Evolutionary conservation across 345 rosid genomes (phyloP).

Genomic region (Heritiera littoralis): DNA sequence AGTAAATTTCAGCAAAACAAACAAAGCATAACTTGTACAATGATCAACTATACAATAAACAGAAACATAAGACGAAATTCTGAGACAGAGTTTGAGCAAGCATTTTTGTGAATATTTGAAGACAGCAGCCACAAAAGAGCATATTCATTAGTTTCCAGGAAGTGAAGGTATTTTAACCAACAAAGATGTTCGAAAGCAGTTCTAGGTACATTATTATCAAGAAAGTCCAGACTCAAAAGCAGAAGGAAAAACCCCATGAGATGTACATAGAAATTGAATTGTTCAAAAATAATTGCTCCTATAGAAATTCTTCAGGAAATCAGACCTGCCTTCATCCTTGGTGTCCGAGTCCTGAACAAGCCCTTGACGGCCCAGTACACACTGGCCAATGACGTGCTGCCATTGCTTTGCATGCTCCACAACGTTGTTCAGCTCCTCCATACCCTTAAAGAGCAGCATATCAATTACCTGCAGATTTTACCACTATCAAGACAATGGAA

Average conservation of each 20-base stretch:
- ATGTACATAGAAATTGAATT: slow-evolving; percentile 3
- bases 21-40: no score
- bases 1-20: no score
- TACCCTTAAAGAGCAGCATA: slow-evolving; percentile 83
- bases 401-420: slow-evolving; percentile 95
- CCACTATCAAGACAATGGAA: not conserved
- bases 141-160: not conserved
- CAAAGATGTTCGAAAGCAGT: no score
- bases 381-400: slow-evolving; percentile 92
- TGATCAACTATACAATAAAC: no score
- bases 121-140: not conserved
- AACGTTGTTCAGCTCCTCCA: slow-evolving; percentile 83
- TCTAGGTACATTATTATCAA: slow-evolving; percentile 32
- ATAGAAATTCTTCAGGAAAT: slow-evolving; percentile 85
- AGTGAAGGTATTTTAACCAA: no score
- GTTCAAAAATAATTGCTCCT: slow-evolving; percentile 77
- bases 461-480: slow-evolving; percentile 77
- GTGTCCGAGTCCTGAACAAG: slow-evolving; percentile 65
- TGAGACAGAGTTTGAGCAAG: no score
- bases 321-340: slow-evolving; percentile 72
- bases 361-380: slow-evolving; percentile 67
- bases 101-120: not conserved
- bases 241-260: not conserved
- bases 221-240: slow-evolving; percentile 19
- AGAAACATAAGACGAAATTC: no score